Conservation (phyloP, 345 rosid species). For the Aethionema arabicum region DNA sequence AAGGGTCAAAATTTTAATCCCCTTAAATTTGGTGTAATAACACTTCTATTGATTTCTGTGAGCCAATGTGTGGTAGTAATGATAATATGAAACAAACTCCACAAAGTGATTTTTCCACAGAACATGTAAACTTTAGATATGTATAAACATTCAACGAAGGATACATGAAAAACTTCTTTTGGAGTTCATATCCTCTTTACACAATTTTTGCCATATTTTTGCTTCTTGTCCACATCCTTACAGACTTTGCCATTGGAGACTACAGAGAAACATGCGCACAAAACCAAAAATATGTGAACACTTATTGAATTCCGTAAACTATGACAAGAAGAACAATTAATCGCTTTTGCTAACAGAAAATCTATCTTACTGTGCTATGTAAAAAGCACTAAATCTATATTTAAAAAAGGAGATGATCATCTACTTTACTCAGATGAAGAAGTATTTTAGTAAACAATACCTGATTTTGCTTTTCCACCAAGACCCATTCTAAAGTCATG, state of each 20-base stretch:
- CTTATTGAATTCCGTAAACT: too few relatives aligned
- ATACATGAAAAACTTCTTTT: slow-evolving; percentile 54
- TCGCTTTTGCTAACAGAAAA: too few relatives aligned
- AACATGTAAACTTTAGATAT: slow-evolving; percentile 44
- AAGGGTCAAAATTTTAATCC: too few relatives aligned
- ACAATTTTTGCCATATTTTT: slow-evolving; percentile 82
- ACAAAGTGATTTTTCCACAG: slow-evolving; percentile 76
- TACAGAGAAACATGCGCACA: too few relatives aligned
- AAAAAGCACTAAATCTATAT: slow-evolving; percentile 9
- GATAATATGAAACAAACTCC: slow-evolving; percentile 87
- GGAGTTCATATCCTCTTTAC: slow-evolving; percentile 88
- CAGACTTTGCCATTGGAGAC: slow-evolving; percentile 97
- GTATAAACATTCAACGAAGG: neutral
- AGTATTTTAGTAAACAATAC: slow-evolving; percentile 30
- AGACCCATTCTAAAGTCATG: slow-evolving; percentile 92
- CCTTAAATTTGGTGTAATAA: too few relatives aligned
- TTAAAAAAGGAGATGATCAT: neutral
- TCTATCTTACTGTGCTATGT: too few relatives aligned
- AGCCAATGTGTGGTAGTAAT: slow-evolving; percentile 81
- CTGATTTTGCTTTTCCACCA: slow-evolving; percentile 83
- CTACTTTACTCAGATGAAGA: neutral
- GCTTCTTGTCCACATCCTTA: slow-evolving; percentile 84
- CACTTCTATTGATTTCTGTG: too few relatives aligned
- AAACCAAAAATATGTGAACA: too few relatives aligned
- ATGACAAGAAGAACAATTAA: too few relatives aligned